These are phyloP conservation scores for Penicillium subrubescens DNA, from an alignment of 495 filamentous ascomycete genomes.

Conservation along the genomic window DNA sequence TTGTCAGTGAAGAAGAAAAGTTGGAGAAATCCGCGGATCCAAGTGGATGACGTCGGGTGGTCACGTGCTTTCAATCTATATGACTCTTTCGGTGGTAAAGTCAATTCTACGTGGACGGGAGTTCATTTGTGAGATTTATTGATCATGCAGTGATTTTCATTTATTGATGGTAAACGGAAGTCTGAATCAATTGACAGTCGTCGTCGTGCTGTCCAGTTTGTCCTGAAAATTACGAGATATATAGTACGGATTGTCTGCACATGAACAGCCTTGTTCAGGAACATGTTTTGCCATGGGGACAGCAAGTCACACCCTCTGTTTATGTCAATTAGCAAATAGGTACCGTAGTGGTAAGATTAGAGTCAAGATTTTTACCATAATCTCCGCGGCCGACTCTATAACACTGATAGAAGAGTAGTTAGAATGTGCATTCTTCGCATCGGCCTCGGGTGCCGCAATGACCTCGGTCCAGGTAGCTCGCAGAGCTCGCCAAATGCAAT, in stretches of 20 bases:
- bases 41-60: conserved; percentile 29
- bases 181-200: no score
- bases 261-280: no score
- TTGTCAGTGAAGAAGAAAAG: conserved; percentile 12
- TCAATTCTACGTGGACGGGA: background rate
- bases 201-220: no score
- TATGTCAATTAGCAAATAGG: background rate
- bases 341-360: no score
- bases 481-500: no score
- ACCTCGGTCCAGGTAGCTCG: no score
- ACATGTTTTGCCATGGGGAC: conserved; percentile 54
- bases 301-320: conserved; percentile 55
- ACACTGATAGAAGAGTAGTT: conserved; percentile 41
- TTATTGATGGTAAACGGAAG: no score
- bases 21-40: conserved; percentile 17
- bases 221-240: no score
- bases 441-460: no score
- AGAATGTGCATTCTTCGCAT: no score
- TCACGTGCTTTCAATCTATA: conserved; percentile 27
- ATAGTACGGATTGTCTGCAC: no score
- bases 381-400: conserved; percentile 60
- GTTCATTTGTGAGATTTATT: background rate
- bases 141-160: no score
- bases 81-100: background rate
- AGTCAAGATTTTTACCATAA: conserved; percentile 36